phyloP scores from a whole-genome alignment of 805 yeast species.

The Candida pseudofarinosa region DNA sequence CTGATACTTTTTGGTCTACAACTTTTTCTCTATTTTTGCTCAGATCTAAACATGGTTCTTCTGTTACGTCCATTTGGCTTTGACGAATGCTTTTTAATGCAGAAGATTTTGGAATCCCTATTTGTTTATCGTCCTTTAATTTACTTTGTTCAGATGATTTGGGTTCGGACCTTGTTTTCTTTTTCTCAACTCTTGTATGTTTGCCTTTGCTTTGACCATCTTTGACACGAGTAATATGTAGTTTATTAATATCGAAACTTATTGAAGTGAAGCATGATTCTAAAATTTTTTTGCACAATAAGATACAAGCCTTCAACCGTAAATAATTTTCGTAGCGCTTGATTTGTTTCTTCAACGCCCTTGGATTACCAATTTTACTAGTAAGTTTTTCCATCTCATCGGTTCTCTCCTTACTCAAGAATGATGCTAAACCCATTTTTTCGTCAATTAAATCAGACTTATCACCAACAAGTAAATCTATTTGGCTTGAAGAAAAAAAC shows the following conservation, averaged over 20 bases:
- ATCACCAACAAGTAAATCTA: slow-evolving; percentile 21
- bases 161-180: neutral
- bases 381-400: neutral
- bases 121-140: slow-evolving; percentile 1
- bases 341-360: slow-evolving; percentile 5
- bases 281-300: slow-evolving; percentile 18
- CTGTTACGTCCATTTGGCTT: neutral
- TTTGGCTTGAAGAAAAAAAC: slow-evolving; percentile 28
- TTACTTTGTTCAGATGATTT: neutral
- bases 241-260: slow-evolving; percentile 2
- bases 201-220: neutral
- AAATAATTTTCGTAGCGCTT: slow-evolving; percentile 22
- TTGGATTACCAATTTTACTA: neutral
- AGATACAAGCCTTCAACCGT: slow-evolving; percentile 24
- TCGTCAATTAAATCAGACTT: slow-evolving; percentile 2
- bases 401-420: neutral
- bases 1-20: neutral
- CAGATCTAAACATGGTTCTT: neutral
- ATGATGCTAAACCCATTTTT: neutral
- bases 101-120: neutral
- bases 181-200: neutral
- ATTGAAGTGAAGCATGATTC: slow-evolving; percentile 8
- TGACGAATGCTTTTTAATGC: neutral
- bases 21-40: neutral
- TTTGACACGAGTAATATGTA: neutral